These are phyloP conservation scores for Daldinia sp. DNA, from an alignment of 2,329 filamentous ascomycete species.

Conservation along the genomic window DNA sequence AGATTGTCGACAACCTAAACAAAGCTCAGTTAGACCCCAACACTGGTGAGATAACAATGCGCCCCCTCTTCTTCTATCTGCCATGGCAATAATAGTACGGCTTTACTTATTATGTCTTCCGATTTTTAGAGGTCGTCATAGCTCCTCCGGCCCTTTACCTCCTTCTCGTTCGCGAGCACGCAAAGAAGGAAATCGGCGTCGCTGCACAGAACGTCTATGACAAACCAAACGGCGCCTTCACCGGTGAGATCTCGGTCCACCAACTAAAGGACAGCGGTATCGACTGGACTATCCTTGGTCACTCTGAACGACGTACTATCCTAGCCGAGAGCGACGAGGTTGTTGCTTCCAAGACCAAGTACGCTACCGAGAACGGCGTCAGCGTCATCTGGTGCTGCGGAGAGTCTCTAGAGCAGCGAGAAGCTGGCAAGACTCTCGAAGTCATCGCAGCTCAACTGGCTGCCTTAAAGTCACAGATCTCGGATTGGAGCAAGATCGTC, in stretches of 20 bases:
- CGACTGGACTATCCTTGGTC: constrained; percentile 89
- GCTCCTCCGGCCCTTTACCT: constrained; percentile 92
- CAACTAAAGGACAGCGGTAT: constrained; percentile 91
- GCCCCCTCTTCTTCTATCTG: constrained; percentile 2
- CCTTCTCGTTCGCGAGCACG: constrained; percentile 80
- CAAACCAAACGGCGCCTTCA: constrained; percentile 96
- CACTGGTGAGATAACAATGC: constrained; percentile 63
- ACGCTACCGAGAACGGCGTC: constrained; percentile 84
- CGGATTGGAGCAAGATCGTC: constrained; percentile 93
- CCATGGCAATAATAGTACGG: not conserved
- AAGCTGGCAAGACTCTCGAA: constrained; percentile 83
- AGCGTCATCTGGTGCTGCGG: constrained; percentile 97
- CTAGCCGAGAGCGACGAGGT: constrained; percentile 86
- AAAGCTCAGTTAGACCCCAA: constrained; percentile 80
- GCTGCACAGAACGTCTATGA: constrained; percentile 97
- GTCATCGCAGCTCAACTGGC: constrained; percentile 86
- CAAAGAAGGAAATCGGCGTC: constrained; percentile 80
- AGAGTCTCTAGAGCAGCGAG: constrained; percentile 92
- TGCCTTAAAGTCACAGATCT: constrained; percentile 77
- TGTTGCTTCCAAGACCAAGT: constrained; percentile 93
- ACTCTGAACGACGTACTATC: constrained; percentile 93
- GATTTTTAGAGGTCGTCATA: constrained; percentile 85
- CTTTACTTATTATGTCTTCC: constrained; percentile 24
- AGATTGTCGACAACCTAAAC: constrained; percentile 91
- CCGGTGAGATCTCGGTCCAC: constrained; percentile 91